Conservation (phyloP, 2,329 filamentous ascomycete genomes). For the Talaromyces sp. region DNA sequence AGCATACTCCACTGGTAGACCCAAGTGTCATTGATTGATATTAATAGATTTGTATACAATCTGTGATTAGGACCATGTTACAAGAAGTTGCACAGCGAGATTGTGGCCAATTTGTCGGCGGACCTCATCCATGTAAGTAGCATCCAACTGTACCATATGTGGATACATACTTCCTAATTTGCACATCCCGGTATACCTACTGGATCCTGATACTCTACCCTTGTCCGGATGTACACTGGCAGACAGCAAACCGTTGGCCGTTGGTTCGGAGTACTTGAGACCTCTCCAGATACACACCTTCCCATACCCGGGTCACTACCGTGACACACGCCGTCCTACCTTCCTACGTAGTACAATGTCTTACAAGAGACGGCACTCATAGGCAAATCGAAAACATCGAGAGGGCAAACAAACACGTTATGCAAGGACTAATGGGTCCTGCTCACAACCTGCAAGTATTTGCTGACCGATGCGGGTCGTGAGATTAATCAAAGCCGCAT, state of each 20-base stretch:
- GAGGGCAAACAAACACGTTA: not conserved
- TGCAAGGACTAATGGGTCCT: not conserved
- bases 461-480: not conserved
- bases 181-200: not conserved
- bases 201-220: not conserved
- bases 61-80: too few relatives aligned
- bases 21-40: not conserved
- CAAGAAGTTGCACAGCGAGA: not conserved
- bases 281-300: not conserved
- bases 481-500: not conserved
- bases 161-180: not conserved
- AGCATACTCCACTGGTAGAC: not conserved
- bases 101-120: not conserved
- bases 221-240: not conserved
- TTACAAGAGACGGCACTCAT: not conserved
- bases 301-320: not conserved
- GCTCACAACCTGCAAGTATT: not conserved
- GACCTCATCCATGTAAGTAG: not conserved
- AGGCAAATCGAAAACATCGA: not conserved
- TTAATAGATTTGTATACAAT: not conserved
- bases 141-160: not conserved
- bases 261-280: not conserved
- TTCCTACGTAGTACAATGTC: not conserved
- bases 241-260: not conserved
- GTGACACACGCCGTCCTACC: not conserved